phyloP scores from a whole-genome alignment of 2,329 filamentous ascomycete species.

The Fusarium agapanthi region DNA sequence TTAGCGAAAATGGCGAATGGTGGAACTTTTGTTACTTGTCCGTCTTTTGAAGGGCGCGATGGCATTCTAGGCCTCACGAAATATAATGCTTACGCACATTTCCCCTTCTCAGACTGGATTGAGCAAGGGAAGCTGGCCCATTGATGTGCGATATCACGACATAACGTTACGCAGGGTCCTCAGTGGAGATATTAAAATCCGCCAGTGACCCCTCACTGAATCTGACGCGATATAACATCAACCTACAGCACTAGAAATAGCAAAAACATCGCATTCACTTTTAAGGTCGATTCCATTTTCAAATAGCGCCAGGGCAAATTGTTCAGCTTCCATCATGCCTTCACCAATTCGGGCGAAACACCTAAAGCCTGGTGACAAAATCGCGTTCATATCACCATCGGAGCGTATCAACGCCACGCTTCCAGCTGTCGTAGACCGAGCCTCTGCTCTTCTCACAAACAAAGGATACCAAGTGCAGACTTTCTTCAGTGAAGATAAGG shows the following conservation, averaged over 20 bases:
- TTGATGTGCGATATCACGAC: not conserved
- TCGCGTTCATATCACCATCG: constrained; percentile 53
- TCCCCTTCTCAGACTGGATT: not conserved
- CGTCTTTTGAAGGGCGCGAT: constrained; percentile 3
- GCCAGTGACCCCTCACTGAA: not conserved
- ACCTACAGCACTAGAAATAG: not conserved
- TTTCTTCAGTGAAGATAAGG: constrained; percentile 44
- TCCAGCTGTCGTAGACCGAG: constrained; percentile 44
- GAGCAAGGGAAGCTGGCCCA: not conserved
- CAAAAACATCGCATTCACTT: too few species aligned
- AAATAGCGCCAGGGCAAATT: too few species aligned
- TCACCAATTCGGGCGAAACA: constrained; percentile 37
- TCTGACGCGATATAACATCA: too few species aligned
- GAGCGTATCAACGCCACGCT: constrained; percentile 46
- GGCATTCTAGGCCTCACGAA: not conserved
- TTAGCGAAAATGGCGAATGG: not conserved
- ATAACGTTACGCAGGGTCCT: not conserved
- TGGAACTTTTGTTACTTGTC: not conserved
- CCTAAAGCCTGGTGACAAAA: constrained; percentile 48
- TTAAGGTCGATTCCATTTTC: fast-evolving
- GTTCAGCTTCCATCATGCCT: not conserved
- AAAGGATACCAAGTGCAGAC: constrained; percentile 48
- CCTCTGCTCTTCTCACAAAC: constrained; percentile 40
- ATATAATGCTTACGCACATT: not conserved
- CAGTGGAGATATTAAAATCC: not conserved